Evolutionary conservation across 2,329 filamentous ascomycete species (phyloP), one percentile per base, ranked within the genome.

Genomic region (Fonsecaea pedrosoi): DNA sequence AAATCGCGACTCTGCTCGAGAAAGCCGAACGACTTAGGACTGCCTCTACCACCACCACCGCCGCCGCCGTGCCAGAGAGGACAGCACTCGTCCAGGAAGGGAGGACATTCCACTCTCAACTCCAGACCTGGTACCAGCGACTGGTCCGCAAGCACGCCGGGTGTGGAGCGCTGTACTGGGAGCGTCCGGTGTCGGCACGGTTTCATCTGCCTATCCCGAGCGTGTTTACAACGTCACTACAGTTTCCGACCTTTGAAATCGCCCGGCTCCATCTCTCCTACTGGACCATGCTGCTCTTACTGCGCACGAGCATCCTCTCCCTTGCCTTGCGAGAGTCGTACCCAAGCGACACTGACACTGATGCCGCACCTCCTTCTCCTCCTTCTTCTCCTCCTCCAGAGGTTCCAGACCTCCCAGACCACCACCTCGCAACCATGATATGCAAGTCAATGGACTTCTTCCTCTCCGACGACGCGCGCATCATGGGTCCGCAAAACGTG

Each of bases 211-310:
- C 21, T 42, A n/a, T 58, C n/a, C 34, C 18, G 21, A 45, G 32
- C 13, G 54, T 64, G 10, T 67, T 67, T 30, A 60, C 65, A 5
- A 66, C 21, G 38, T 48, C 54, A 18, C 25, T 66, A 4, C 37
- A 62, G 42, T 66, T 66, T 21, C 58, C 25, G 10, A 66, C 25
- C n/a, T 66, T 66, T 38, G 53, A 62, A 56, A 58, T 66, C 32
- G 64, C 64, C 53, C 64, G 59, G 2, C 9, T 66, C 6, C 59
- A 62, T 32, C 25, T 62, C 50, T 62, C 32, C 40, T 66, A 66
- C 59, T 66, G 64, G 64, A 59, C 58, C 7, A n/a, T 30, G 25
- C 64, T 66, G 38, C 64, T 66, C 30, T 50, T 62, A 37, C 58
- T 66, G 53, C 59, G 50, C 35, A 40, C 32, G 32, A 55, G 30